Evolutionary conservation across 129 eudicot genomes (phyloP).

Genomic region (sunflower (Helianthus annuus)): HanXRQr2.0-SUNRISE NC_035436.2:126894051-126894550

Average conservation of each 20-base stretch:
- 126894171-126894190: constrained; percentile 36
- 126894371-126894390: constrained; percentile 43
- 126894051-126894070: constrained; percentile 28
- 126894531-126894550: constrained; percentile 35
- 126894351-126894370: constrained; percentile 83
- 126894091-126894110: constrained; percentile 45
- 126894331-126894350: constrained; percentile 33
- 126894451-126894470: constrained; percentile 35
- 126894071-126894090: constrained; percentile 31
- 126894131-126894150: constrained; percentile 24
- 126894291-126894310: constrained; percentile 21
- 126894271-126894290: constrained; percentile 27
- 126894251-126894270: constrained; percentile 74
- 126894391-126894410: constrained; percentile 43
- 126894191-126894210: constrained; percentile 32
- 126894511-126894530: constrained; percentile 89
- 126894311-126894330: constrained; percentile 28
- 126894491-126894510: constrained; percentile 78
- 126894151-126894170: constrained; percentile 9
- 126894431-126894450: constrained; percentile 32
- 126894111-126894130: constrained; percentile 29
- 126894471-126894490: constrained; percentile 18
- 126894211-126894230: constrained; percentile 35
- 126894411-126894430: constrained; percentile 50
- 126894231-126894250: constrained; percentile 49